Base-by-base conservation (phyloP, 2,329 filamentous ascomycete species). In the Trichoderma brevicompactum region DNA sequence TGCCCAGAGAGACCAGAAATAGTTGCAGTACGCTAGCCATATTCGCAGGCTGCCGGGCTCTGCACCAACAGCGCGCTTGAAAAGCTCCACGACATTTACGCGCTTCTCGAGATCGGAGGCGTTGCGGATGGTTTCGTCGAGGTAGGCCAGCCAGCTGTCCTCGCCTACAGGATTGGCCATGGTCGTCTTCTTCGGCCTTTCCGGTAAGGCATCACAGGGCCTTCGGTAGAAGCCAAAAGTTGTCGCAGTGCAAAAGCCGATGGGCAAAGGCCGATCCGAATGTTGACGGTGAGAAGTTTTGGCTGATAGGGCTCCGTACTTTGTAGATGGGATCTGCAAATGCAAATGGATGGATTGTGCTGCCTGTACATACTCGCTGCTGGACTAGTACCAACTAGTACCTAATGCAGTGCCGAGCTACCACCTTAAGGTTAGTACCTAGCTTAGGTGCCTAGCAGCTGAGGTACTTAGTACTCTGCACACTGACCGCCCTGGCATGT, bases 11-110 rank as follows among this genome's bases (percentile, higher is more conserved):
- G 85, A 85, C 82, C 89, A 89, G 68, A 94, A 87, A 77, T 89
- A 94, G 71, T 93, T 88, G 76, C 89, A 92, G 74, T 94, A 94
- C 34, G 87, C 84, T 66, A 88, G 83, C 92, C 92, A 95, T 46
- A 94, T 80, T 68, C 85, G 87, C 66, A 90, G 81, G 71, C 91
- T 94, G 70, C 85, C 88, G 10, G 90, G 89, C 76, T 94, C 91
- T 60, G 91, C 88, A 65, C 80, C 79, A 23, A 89, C 85, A 65
- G 91, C 91, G 70, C 84, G 85, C 70, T 89, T 87, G 78, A 88
- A 92, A 50, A 90, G 79, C 75, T 94, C 91, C 73, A 93, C 83
- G 54, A 92, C 82, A 67, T 84, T 82, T 74, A 92, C 84, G 70
- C 89, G 87, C 71, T 87, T 84, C 67, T 92, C 89, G 63, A 91